Evolutionary conservation across 2,329 filamentous ascomycete species (phyloP).

Genomic region (Alternaria angustiovoidea): DNA sequence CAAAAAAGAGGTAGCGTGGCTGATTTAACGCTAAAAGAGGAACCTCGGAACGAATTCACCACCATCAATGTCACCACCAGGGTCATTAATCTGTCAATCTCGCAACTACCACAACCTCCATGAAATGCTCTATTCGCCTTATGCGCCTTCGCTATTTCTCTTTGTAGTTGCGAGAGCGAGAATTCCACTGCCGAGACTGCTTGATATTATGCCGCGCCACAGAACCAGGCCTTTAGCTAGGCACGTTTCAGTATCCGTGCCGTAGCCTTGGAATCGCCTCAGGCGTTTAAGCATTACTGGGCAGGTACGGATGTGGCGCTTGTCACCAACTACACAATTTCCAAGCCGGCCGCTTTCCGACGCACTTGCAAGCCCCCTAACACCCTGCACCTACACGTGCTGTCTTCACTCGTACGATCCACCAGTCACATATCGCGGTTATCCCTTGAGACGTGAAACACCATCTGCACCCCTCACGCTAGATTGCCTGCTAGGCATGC

Average conservation of each 20-base stretch:
- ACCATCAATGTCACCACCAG: not conserved
- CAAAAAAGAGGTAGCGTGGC: not conserved
- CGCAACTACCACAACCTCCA: not conserved
- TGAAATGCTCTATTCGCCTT: not conserved
- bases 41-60: not conserved
- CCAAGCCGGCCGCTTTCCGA: not conserved
- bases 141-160: not conserved
- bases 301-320: slow-evolving; percentile 1
- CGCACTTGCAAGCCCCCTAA: not conserved
- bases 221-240: not conserved
- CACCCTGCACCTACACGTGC: not conserved
- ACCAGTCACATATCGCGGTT: slow-evolving; percentile 5
- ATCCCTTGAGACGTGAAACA: slow-evolving; percentile 6
- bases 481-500: slow-evolving; percentile 6
- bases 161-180: not conserved
- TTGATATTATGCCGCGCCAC: not conserved
- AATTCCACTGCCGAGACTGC: not conserved
- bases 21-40: not conserved
- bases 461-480: slow-evolving; percentile 3
- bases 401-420: not conserved
- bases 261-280: not conserved
- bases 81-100: not conserved
- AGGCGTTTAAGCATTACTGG: not conserved
- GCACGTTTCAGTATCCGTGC: slow-evolving; percentile 1
- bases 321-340: not conserved